Conservation (phyloP, 805 yeast genomes). For the Yarrowia porcina region DNA sequence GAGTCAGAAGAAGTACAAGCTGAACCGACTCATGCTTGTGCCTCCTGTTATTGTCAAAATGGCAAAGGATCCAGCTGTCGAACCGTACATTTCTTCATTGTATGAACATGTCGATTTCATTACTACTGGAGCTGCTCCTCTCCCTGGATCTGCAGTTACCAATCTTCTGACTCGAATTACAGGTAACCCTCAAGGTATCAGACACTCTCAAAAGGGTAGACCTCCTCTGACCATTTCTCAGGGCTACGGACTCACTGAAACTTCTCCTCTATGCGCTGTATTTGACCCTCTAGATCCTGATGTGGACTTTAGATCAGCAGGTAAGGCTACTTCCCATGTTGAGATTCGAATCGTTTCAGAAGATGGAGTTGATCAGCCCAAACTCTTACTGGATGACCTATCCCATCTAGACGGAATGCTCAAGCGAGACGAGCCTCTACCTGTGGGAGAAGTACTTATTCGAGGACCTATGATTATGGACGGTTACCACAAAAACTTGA, state of each 20-base stretch:
- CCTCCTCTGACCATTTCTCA: conserved; percentile 28
- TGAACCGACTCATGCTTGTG: conserved; percentile 44
- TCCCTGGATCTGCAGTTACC: conserved; percentile 30
- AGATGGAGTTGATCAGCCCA: background rate
- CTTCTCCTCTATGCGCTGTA: background rate
- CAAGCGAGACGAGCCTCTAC: conserved; percentile 25
- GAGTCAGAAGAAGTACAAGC: conserved; percentile 31
- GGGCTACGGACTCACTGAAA: background rate
- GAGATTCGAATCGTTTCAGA: conserved; percentile 3
- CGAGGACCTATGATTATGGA: conserved; percentile 54
- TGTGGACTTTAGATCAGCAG: conserved; percentile 1
- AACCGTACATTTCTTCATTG: conserved; percentile 45
- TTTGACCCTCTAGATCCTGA: conserved; percentile 4
- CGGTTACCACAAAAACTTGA: conserved; percentile 48
- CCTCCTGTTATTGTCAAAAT: conserved; percentile 45
- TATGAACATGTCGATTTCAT: conserved; percentile 42
- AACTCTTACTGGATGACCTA: background rate
- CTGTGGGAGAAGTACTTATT: conserved; percentile 51
- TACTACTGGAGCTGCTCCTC: conserved; percentile 49
- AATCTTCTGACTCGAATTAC: background rate
- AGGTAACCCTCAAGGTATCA: conserved; percentile 26
- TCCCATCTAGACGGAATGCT: background rate
- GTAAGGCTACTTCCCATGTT: background rate
- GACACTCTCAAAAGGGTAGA: conserved; percentile 20
- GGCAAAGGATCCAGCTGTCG: conserved; percentile 46